These are phyloP conservation scores for Pythium diclinum DNA, from an alignment of 352 stramenopile genomes.

Conservation along the genomic window DNA sequence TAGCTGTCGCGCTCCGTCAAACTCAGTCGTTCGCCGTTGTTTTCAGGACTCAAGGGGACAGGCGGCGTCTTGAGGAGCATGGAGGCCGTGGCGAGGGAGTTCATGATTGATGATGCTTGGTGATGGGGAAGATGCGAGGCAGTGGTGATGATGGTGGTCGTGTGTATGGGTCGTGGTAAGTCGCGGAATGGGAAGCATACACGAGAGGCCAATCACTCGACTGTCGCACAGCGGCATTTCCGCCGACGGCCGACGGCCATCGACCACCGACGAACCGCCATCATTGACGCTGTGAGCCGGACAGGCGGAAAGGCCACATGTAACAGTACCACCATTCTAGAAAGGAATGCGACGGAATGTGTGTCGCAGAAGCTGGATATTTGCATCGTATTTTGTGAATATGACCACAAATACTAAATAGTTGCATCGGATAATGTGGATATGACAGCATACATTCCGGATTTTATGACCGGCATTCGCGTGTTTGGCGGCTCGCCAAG, in stretches of 20 bases:
- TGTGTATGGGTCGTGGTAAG: not conserved
- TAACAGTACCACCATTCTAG: not conserved
- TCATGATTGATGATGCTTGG: not conserved
- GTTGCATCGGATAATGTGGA: constrained; percentile 3
- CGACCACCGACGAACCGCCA: too few species aligned
- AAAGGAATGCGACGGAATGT: not conserved
- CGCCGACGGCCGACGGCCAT: too few species aligned
- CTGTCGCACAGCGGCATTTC: not conserved
- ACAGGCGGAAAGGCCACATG: too few species aligned
- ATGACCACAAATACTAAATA: not conserved
- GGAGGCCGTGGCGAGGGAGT: not conserved
- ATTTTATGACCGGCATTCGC: not conserved
- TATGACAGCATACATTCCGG: constrained; percentile 8
- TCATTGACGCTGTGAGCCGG: too few species aligned
- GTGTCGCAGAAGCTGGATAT: constrained; percentile 4
- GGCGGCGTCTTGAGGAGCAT: constrained; percentile 5
- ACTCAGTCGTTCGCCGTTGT: not conserved
- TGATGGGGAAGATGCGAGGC: not conserved
- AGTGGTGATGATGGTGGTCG: constrained; percentile 1
- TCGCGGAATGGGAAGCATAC: constrained; percentile 2
- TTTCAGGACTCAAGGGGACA: not conserved
- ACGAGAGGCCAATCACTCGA: not conserved
- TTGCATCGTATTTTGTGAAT: constrained; percentile 8
- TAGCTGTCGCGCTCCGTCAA: not conserved
- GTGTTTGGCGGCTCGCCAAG: not conserved